Evolutionary conservation across 768 basidiomycete species (phyloP), one percentile per base, ranked within the genome.

Genomic region (Trametes maxima): DNA sequence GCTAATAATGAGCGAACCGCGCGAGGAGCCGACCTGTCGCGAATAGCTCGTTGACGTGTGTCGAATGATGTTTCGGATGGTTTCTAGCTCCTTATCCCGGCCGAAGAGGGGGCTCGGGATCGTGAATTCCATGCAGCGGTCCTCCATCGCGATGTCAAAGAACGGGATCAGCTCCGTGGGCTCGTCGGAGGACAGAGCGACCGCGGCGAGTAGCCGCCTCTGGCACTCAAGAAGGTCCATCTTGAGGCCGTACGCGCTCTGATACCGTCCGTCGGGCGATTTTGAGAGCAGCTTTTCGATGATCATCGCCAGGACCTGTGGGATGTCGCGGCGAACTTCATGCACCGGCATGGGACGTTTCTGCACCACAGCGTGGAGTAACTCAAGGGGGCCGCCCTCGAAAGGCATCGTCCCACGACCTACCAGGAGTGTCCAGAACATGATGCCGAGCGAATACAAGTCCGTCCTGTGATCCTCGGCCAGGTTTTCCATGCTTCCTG

Each of bases 401-500:
- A 77, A 77, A 2, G 75, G 75, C 56, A 75, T 52, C 35, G 69
- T 72, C 25, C 75, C 88, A 39, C 85, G 78, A 22, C 89, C 88
- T 16, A 88, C 87, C n/a, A 90, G 77, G 3, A 89, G 75, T 11
- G 87, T 88, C 88, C 88, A 90, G 69, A 89, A 88, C 65, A 88
- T 70, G 59, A 89, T 82, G 2, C 89, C 89, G 7, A 90, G 77
- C 0, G 87, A 86, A 69, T 91, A 90, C 28, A 91, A 72, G 71
- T 91, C 89, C 13, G 89, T 89, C 59, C 88, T 73, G 64, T 89
- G 86, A 68, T 91, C 89, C 66, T 89, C 87, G 2, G 82, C 79
- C 72, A 85, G 84, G 5, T 85, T 87, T 70, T 89, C 87, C 62
- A 85, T 85, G 66, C 87, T 85, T 10, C 88, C 88, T 0, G 88